These are phyloP conservation scores for Taxawa tesnikishii DNA, from an alignment of 2,329 filamentous ascomycete genomes.

Conservation along the genomic window DNA sequence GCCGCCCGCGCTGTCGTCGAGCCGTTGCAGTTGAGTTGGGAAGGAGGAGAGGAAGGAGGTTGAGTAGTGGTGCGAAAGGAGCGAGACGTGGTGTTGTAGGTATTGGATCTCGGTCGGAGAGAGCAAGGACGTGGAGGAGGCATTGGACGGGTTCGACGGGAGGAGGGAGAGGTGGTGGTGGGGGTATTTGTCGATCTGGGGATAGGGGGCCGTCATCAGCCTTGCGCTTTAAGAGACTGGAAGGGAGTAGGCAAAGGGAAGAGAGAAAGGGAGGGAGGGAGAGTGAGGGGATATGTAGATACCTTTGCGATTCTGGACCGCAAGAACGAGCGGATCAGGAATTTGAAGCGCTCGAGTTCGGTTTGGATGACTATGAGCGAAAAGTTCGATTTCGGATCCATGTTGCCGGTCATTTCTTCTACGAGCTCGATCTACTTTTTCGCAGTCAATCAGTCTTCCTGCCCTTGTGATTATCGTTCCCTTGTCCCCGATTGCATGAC, in stretches of 20 bases:
- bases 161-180: constrained; percentile 55
- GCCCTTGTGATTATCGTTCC: background rate
- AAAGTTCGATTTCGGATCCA: constrained; percentile 88
- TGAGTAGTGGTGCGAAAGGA: constrained; percentile 75
- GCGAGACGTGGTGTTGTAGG: constrained; percentile 68
- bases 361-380: constrained; percentile 91
- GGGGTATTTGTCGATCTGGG: constrained; percentile 62
- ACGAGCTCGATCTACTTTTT: constrained; percentile 32
- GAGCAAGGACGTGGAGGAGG: constrained; percentile 32
- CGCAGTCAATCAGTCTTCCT: background rate
- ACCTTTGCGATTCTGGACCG: constrained; percentile 82
- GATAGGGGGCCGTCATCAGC: constrained; percentile 1
- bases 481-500: too few relatives aligned
- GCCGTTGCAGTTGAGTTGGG: constrained; percentile 62
- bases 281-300: background rate
- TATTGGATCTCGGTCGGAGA: constrained; percentile 71
- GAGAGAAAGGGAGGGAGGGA: background rate
- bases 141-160: constrained; percentile 16
- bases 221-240: background rate
- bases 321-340: constrained; percentile 71
- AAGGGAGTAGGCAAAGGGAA: background rate
- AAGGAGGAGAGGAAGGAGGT: constrained; percentile 76
- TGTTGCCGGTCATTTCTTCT: constrained; percentile 58
- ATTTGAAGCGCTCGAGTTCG: constrained; percentile 89
- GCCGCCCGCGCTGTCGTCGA: constrained; percentile 84